Evolutionary conservation across 2,329 filamentous ascomycete species (phyloP), one percentile per base, ranked within the genome.

Genomic region (Colletotrichum sp.): DNA sequence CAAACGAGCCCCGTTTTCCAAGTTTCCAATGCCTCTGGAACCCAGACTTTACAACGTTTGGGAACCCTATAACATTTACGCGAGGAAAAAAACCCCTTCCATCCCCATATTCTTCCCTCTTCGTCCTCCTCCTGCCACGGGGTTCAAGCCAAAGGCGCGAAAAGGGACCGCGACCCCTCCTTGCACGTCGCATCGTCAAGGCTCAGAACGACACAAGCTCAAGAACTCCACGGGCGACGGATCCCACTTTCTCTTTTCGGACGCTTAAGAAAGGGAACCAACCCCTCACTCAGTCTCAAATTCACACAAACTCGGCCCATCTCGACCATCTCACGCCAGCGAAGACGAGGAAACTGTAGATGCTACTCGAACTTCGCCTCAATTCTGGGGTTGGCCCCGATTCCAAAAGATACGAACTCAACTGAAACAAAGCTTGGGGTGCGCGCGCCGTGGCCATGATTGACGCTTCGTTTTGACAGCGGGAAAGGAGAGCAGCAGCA

Each of bases 401-500:
- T 60, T 13, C n/a, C 3, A 24, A 64, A 16, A 75, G 69, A 73
- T 68, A 73, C 73, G 55, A 59, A 67, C 73, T 67, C 73, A 61
- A 75, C 72, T 75, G 73, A 75, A 75, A 75, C 73, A 15, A 43
- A 48, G 55, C 43, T 48, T 21, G 67, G 61, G 30, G 65, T 28
- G 13, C 55, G 24, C 16, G 34, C 55, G 57, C 32, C 59, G 32
- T 34, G 39, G 39, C 43, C 43, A 48, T 13, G 43, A 48, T 48
- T n/a, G 43, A 48, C 43, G 18, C 18, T 48, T 48, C 43, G 43
- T 48, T 68, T 43, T 68, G 52, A 68, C 66, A 68, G 48, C 52
- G 66, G 48, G 66, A 68, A 59, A 21, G 32, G 15, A 3, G 13
- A 15, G 24, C 10, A 28, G n/a, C 24, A 48, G 10, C 61, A 36